These are phyloP conservation scores for Saccharomycopsis fermentans DNA, from an alignment of 805 yeast genomes.

Conservation along the genomic window DNA sequence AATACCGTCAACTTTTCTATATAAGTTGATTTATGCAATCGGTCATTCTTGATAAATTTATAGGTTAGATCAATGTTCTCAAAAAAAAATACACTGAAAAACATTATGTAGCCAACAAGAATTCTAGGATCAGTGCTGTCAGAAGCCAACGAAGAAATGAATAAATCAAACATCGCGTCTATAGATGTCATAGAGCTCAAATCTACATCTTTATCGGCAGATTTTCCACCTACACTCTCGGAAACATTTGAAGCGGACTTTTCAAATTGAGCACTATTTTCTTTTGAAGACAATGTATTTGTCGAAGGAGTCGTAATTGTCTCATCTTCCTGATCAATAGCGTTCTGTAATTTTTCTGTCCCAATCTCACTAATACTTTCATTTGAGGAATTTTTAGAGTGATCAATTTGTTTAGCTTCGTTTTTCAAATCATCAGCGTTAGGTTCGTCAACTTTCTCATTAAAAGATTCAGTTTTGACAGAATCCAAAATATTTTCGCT, in stretches of 20 bases:
- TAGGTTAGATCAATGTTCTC: slow-evolving; percentile 69
- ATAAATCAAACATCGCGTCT: slow-evolving; percentile 68
- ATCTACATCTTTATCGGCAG: background rate
- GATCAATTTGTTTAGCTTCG: too few relatives aligned
- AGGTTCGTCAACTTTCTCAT: too few relatives aligned
- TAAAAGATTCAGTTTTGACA: too few relatives aligned
- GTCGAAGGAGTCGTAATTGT: too few relatives aligned
- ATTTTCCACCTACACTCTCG: background rate
- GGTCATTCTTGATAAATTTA: slow-evolving; percentile 58
- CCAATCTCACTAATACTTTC: background rate
- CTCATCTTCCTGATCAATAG: background rate
- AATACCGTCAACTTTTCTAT: slow-evolving; percentile 24
- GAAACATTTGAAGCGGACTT: background rate
- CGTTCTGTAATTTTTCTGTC: background rate
- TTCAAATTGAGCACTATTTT: background rate
- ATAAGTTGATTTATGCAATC: slow-evolving; percentile 59
- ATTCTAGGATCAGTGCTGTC: slow-evolving; percentile 55
- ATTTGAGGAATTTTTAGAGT: background rate
- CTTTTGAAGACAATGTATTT: background rate
- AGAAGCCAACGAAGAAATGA: slow-evolving; percentile 51
- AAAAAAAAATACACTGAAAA: slow-evolving; percentile 65
- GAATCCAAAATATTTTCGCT: too few relatives aligned
- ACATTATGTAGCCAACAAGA: slow-evolving; percentile 65
- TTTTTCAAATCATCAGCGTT: too few relatives aligned
- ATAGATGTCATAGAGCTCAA: slow-evolving; percentile 32